Conservation (phyloP, 495 filamentous ascomycete genomes). For the Daldinia childiae region DNA sequence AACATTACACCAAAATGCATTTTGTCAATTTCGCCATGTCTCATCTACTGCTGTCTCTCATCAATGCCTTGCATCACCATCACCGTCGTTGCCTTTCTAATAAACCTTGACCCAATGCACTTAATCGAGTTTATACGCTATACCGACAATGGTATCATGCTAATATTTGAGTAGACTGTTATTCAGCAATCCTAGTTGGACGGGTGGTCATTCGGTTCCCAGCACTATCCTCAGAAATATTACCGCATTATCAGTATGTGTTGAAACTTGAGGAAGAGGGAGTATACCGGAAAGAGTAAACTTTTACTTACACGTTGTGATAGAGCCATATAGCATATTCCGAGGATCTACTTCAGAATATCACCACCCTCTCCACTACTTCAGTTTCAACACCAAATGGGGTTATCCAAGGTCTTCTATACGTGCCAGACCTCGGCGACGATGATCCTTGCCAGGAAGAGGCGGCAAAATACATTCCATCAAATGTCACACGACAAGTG, state of each 20-base stretch:
- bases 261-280: neutral
- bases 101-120: slow-evolving; percentile 2
- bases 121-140: neutral
- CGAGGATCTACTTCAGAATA: slow-evolving; percentile 64
- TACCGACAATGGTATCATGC: neutral
- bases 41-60: slow-evolving; percentile 4
- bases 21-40: slow-evolving; percentile 1
- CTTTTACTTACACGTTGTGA: slow-evolving; percentile 22
- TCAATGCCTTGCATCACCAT: slow-evolving; percentile 8
- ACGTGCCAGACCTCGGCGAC: slow-evolving; percentile 73
- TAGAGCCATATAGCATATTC: slow-evolving; percentile 73
- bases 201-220: slow-evolving; percentile 51
- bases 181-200: slow-evolving; percentile 59
- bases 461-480: slow-evolving; percentile 67
- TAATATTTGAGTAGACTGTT: slow-evolving; percentile 51
- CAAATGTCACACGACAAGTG: slow-evolving; percentile 74
- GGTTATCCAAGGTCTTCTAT: slow-evolving; percentile 76
- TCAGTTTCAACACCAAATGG: slow-evolving; percentile 62
- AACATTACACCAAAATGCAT: slow-evolving; percentile 24
- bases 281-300: neutral
- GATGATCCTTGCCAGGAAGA: slow-evolving; percentile 68
- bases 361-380: slow-evolving; percentile 76
- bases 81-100: neutral
- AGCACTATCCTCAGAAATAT: slow-evolving; percentile 60
- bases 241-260: slow-evolving; percentile 58